Evolutionary conservation across 2,329 filamentous ascomycete species (phyloP).

Genomic region (Saccharata proteae): DNA sequence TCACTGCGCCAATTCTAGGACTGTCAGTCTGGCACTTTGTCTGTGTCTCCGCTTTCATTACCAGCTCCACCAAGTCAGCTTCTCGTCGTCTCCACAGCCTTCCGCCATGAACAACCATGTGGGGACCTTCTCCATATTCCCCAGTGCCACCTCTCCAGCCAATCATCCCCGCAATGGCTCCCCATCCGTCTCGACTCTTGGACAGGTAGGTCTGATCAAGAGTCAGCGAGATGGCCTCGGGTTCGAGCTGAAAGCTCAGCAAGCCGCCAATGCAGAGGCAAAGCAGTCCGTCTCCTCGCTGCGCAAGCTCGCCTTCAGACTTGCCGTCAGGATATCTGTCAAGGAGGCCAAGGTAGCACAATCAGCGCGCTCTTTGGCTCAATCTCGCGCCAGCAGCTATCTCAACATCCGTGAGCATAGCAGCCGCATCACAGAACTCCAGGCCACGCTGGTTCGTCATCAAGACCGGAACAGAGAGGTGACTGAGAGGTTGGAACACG

Average conservation of each 20-base stretch:
- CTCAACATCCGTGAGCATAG: slow-evolving; percentile 17
- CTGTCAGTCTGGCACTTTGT: too few species aligned
- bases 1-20: too few species aligned
- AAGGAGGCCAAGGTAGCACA: slow-evolving; percentile 26
- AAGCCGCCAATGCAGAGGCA: slow-evolving; percentile 21
- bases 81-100: too few species aligned
- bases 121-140: too few species aligned
- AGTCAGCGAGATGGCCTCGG: slow-evolving; percentile 21
- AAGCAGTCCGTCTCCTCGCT: slow-evolving; percentile 23
- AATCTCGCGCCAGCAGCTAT: slow-evolving; percentile 20
- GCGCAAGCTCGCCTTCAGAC: slow-evolving; percentile 24
- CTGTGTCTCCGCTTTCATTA: too few species aligned
- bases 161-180: too few species aligned
- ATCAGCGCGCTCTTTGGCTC: slow-evolving; percentile 20
- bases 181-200: slow-evolving; percentile 3
- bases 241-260: slow-evolving; percentile 20
- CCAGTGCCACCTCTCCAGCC: too few species aligned
- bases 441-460: slow-evolving; percentile 19
- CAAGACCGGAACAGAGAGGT: slow-evolving; percentile 25
- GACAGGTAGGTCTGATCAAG: slow-evolving; percentile 23
- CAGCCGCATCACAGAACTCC: slow-evolving; percentile 19
- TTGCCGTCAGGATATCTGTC: slow-evolving; percentile 26
- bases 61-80: too few species aligned
- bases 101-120: too few species aligned
- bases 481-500: slow-evolving; percentile 22